Conservation (phyloP, 2,329 filamentous ascomycete species). For the Pezicula rhizophila region DNA sequence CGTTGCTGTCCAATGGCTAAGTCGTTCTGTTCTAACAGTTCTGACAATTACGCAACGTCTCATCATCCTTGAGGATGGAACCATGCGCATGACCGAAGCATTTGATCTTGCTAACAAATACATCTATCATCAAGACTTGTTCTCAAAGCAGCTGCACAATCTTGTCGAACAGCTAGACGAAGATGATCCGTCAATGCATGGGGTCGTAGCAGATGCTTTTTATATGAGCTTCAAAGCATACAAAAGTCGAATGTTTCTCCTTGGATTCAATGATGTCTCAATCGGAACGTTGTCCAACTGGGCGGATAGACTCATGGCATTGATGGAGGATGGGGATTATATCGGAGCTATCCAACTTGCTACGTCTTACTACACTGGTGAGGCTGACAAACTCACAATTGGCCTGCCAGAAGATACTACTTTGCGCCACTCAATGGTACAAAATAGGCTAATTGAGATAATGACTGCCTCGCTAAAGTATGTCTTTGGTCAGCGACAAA, state of each 20-base stretch:
- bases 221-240: conserved; percentile 97
- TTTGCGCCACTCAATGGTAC: conserved; percentile 73
- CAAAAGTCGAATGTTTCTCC: conserved; percentile 84
- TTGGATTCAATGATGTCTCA: conserved; percentile 90
- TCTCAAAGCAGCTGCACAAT: conserved; percentile 76
- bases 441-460: conserved; percentile 86
- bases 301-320: conserved; percentile 85
- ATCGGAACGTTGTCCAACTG: conserved; percentile 93
- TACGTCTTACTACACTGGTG: conserved; percentile 84
- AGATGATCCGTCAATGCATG: conserved; percentile 83
- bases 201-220: conserved; percentile 93
- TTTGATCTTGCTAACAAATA: conserved; percentile 89
- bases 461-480: conserved; percentile 88
- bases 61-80: conserved; percentile 84
- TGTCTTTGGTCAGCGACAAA: conserved; percentile 65
- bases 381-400: conserved; percentile 89
- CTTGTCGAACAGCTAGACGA: conserved; percentile 87
- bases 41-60: conserved; percentile 91
- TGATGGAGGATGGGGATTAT: conserved; percentile 97
- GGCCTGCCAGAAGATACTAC: conserved; percentile 80
- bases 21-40: conserved; percentile 83
- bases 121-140: conserved; percentile 86
- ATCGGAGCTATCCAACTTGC: conserved; percentile 86
- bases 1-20: conserved; percentile 94
- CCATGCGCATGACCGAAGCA: conserved; percentile 85